Evolutionary conservation across 139 green algal species (phyloP).

Genomic region (Chara braunii): DNA sequence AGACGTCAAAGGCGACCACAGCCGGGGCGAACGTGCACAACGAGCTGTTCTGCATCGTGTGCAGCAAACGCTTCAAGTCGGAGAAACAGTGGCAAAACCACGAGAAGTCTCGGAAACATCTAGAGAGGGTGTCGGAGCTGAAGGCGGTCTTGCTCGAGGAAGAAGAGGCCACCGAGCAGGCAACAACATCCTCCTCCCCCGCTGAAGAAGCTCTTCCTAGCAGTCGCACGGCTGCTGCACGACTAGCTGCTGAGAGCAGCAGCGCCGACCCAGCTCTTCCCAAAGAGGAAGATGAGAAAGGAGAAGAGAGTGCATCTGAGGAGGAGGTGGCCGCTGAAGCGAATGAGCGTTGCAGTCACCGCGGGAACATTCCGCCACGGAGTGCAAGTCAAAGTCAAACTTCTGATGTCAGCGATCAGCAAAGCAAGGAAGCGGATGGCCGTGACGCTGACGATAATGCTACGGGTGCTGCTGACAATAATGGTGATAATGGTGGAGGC

Average conservation of each 20-base stretch:
- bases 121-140: slow-evolving; percentile 43
- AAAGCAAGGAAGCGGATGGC: no score
- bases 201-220: not conserved
- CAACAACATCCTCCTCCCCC: not conserved
- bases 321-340: not conserved
- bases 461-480: no score
- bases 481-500: no score
- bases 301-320: not conserved
- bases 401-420: no score
- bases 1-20: no score
- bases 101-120: slow-evolving; percentile 74
- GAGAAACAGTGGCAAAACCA: slow-evolving; percentile 75
- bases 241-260: slow-evolving; percentile 8
- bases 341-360: not conserved
- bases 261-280: no score
- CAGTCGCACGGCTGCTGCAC: not conserved
- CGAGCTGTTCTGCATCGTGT: slow-evolving; percentile 72
- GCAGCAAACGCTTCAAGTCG: slow-evolving; percentile 83
- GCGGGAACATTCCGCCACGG: no score
- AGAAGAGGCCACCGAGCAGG: not conserved
- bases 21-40: no score
- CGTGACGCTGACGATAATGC: no score
- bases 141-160: not conserved
- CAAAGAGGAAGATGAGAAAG: no score
- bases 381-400: no score